Evolutionary conservation across 495 filamentous ascomycete genomes (phyloP), one percentile per base, ranked within the genome.

Genomic region (Aspergillus baeticus): DNA sequence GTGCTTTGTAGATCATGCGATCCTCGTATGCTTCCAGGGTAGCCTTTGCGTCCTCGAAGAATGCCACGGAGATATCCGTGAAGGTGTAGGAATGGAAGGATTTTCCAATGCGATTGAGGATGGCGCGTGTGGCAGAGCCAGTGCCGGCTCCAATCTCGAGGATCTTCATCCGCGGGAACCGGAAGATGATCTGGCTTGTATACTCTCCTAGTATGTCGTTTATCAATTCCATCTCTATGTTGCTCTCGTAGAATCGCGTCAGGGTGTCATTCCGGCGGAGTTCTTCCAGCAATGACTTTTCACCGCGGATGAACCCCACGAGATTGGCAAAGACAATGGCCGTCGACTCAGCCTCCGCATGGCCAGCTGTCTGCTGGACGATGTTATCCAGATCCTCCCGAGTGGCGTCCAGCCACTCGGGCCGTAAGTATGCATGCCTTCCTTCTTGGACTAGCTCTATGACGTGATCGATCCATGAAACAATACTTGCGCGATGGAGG

Each of bases 101-200:
- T 5, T 5, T 18, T 21, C 34, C 58, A 23, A 51, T 14, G 2
- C 23, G 5, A 20, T 41, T 6, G 0, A 72, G 41, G 13, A 78
- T 54, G 0, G 45, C 26, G 15, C 66, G 64, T 0, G 79, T 81
- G 5, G 76, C 65, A 18, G 66, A 44, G 0, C 55, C 59, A 4
- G 62, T 59, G 0, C 63, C 63, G n/a, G 64, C 65, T 6, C 79
- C 78, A 36, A 82, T 63, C 46, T 81, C 78, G n/a, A 81, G 62
- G 14, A 80, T 64, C 6, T 69, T 64, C 63, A 77, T 61, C 10
- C 62, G 57, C 0, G 74, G 74, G 38, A 71, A 66, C 0, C 69
- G 55, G 31, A 75, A 68, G 0, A 39, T 51, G n/a, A 61, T 48
- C 44, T 77, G 72, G 0, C 39, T 36, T 4, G 72, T 63, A 5